Evolutionary conservation across 2,329 filamentous ascomycete species (phyloP).

Genomic region (Ilyonectria destructans): DNA sequence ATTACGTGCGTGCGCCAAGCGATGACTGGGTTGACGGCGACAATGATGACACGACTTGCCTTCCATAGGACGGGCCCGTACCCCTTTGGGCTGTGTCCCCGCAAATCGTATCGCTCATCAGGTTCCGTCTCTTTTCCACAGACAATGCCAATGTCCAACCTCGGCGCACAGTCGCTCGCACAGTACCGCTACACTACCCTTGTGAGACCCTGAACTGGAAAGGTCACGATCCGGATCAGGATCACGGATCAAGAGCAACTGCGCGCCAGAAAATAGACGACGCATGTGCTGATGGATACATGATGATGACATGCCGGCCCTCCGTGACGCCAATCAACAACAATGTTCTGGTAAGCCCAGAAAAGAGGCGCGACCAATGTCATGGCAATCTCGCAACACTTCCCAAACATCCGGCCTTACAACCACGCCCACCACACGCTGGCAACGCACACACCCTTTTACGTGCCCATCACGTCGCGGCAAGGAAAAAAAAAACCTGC

Average conservation of each 20-base stretch:
- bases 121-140: slow-evolving; percentile 8
- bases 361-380: slow-evolving; percentile 34
- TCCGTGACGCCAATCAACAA: slow-evolving; percentile 37
- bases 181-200: neutral
- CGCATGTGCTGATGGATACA: slow-evolving; percentile 46
- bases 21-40: slow-evolving; percentile 34
- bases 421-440: slow-evolving; percentile 19
- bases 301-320: slow-evolving; percentile 46
- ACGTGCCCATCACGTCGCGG: slow-evolving; percentile 5
- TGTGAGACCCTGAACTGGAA: slow-evolving; percentile 22
- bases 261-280: slow-evolving; percentile 28
- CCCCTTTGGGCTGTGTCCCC: slow-evolving; percentile 22
- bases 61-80: slow-evolving; percentile 24
- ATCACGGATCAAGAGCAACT: slow-evolving; percentile 23
- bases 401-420: slow-evolving; percentile 30
- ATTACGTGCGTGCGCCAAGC: slow-evolving; percentile 42
- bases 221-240: slow-evolving; percentile 10
- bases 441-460: slow-evolving; percentile 20
- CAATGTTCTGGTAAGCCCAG: slow-evolving; percentile 32
- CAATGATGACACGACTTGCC: slow-evolving; percentile 45
- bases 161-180: slow-evolving; percentile 19
- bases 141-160: slow-evolving; percentile 23
- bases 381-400: slow-evolving; percentile 38
- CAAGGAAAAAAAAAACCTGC: neutral
- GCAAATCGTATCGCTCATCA: slow-evolving; percentile 19